Evolutionary conservation across 768 basidiomycete species (phyloP), one percentile per base, ranked within the genome.

Genomic region (Amanita molliuscula): DNA sequence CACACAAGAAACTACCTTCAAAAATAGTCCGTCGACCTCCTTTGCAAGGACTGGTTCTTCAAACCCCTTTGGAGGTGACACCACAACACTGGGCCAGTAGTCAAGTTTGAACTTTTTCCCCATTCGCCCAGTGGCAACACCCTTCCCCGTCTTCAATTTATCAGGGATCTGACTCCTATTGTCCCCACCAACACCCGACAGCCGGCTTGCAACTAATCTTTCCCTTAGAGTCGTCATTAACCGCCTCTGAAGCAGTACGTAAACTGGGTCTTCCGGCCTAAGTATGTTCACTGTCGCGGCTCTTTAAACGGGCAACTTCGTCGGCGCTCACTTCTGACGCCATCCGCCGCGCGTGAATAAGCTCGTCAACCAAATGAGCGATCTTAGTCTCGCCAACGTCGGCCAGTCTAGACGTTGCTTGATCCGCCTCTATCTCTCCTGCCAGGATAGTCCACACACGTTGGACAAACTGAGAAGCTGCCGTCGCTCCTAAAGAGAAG

Each of bases 361-460:
- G 78, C 59, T 88, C 86, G 58, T 88, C 86, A 0, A 81, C 82
- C 21, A 88, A 74, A 59, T 88, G 80, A 41, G 79, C 60, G 33
- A 87, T 61, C 57, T 81, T 84, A 15, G 79, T 81, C 16, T 65
- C 62, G 0, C 64, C 58, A 34, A 63, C 58, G 23, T 44, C 47
- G 29, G 57, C 23, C 37, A 52, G 38, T 50, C 56, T 52, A 9
- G 34, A 15, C 21, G 33, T 29, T 21, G 47, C 33, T 63, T 50
- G 28, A 46, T 57, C 69, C 1, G 72, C 63, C 52, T 72, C 70
- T 38, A 85, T 73, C 55, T 84, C 82, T 15, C 69, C 63, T 53
- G 71, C 71, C 18, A 88, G 72, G 9, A 87, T 73, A 2, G 76
- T 66, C 84, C 84, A 87, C 8, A 86, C 60, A 42, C 84, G 80